A percentile compares a stretch with the other conserved stretches of the same genome.
Evolutionary conservation across 2,329 filamentous ascomycete genomes (phyloP).

Genomic region (Fusarium anthophilum): DNA sequence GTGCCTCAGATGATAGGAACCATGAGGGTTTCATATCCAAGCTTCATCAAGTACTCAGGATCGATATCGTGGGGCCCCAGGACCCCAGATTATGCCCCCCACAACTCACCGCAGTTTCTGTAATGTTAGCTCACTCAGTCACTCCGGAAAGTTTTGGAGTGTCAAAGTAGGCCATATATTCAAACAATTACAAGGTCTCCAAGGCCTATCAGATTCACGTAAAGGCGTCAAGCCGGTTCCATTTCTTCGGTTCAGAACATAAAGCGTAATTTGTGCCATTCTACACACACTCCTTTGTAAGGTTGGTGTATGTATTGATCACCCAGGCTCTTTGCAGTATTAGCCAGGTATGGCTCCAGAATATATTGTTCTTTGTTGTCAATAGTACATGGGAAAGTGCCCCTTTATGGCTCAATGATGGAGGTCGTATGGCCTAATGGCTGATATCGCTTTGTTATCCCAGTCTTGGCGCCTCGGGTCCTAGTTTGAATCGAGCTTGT

Average conservation of each 20-base stretch:
- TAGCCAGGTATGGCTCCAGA: not conserved
- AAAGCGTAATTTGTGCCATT: not conserved
- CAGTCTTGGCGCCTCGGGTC: not conserved
- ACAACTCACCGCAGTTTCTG: slow-evolving; percentile 37
- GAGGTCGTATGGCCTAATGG: not conserved
- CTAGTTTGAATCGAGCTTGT: not conserved
- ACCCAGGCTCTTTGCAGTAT: not conserved
- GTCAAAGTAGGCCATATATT: not conserved
- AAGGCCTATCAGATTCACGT: not conserved
- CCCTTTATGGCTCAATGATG: not conserved
- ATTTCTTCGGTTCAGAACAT: not conserved
- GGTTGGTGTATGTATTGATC: not conserved
- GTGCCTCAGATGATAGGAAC: not conserved
- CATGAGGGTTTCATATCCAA: not conserved
- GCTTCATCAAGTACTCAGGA: not conserved
- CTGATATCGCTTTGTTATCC: slow-evolving; percentile 11
- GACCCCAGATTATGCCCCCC: slow-evolving; percentile 21
- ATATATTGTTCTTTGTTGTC: slow-evolving; percentile 14
- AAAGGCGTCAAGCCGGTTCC: not conserved
- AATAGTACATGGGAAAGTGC: not conserved
- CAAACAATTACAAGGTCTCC: not conserved
- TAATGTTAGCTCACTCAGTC: not conserved
- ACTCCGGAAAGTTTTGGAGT: not conserved
- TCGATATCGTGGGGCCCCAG: slow-evolving; percentile 44
- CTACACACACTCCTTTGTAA: not conserved